These are phyloP conservation scores for Fusarium incarnatum DNA, from an alignment of 2,329 filamentous ascomycete species.

Conservation along the genomic window DNA sequence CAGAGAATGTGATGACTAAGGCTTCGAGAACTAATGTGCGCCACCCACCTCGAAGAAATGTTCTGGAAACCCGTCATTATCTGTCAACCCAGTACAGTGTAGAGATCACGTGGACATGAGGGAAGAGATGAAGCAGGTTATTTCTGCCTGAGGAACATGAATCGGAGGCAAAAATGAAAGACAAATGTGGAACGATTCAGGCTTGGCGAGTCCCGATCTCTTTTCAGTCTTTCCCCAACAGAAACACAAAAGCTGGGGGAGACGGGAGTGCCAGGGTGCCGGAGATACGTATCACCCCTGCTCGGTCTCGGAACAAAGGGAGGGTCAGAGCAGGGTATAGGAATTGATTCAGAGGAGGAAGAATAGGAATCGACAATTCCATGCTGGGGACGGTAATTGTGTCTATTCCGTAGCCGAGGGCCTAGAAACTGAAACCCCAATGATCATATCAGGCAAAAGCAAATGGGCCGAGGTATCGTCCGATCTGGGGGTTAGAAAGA, in stretches of 20 bases:
- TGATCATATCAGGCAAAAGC: conserved; percentile 30
- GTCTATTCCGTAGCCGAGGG: neutral
- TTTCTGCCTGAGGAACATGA: conserved; percentile 15
- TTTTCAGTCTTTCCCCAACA: conserved; percentile 38
- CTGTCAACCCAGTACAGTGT: neutral
- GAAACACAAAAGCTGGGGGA: conserved; percentile 37
- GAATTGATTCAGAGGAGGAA: neutral
- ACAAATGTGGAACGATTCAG: conserved; percentile 13
- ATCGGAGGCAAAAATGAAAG: conserved; percentile 12
- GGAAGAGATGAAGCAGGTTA: neutral
- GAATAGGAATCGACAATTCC: conserved; percentile 7
- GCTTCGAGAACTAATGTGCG: neutral
- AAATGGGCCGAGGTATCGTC: conserved; percentile 44
- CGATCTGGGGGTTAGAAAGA: conserved; percentile 27
- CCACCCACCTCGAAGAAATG: neutral
- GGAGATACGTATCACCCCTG: conserved; percentile 26
- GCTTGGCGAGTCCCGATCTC: conserved; percentile 45
- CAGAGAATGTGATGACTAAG: neutral
- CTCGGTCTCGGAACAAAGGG: conserved; percentile 34
- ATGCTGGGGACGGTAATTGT: conserved; percentile 2
- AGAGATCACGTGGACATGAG: conserved; percentile 22
- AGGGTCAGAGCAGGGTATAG: conserved; percentile 7
- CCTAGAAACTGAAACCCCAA: conserved; percentile 10
- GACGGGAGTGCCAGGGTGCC: conserved; percentile 35
- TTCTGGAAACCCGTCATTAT: neutral